phyloP scores from a whole-genome alignment of 2,329 filamentous ascomycete species.

The Hymenotorrendiella dingleyae region DNA sequence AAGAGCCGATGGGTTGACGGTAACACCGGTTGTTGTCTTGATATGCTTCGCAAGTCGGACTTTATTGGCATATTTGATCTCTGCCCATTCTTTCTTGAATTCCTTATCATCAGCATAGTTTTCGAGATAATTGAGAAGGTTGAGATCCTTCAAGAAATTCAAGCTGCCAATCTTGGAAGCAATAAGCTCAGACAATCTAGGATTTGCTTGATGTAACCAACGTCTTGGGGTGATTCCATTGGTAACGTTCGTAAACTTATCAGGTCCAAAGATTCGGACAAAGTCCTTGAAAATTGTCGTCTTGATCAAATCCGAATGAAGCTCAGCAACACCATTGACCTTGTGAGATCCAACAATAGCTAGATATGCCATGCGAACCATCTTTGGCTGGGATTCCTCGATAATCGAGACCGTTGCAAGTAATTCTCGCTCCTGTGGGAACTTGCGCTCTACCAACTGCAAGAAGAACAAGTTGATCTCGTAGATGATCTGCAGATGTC shows the following conservation, averaged over 20 bases:
- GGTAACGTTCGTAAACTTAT: conserved; percentile 98
- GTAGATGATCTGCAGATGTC: conserved; percentile 95
- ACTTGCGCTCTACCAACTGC: conserved; percentile 81
- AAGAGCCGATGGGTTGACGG: conserved; percentile 78
- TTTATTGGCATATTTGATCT: conserved; percentile 97
- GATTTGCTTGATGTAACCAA: conserved; percentile 97
- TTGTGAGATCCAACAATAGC: conserved; percentile 98
- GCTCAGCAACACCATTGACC: conserved; percentile 95
- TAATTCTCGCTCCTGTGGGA: conserved; percentile 84
- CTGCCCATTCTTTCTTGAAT: conserved; percentile 91
- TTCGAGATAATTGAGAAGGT: conserved; percentile 79
- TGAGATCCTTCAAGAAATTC: conserved; percentile 86
- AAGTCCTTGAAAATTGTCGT: conserved; percentile 99
- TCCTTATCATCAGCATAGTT: conserved; percentile 75
- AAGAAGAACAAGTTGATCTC: conserved; percentile 96
- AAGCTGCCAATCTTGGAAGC: conserved; percentile 79
- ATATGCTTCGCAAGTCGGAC: conserved; percentile 87
- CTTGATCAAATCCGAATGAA: conserved; percentile 96
- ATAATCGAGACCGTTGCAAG: conserved; percentile 90
- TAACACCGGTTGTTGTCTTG: conserved; percentile 70
- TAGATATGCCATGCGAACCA: conserved; percentile 94
- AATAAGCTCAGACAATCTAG: conserved; percentile 84
- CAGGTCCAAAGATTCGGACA: conserved; percentile 85
- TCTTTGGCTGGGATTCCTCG: conserved; percentile 93
- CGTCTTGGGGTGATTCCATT: conserved; percentile 94